A percentile compares a stretch with the other conserved stretches of the same genome.
These are phyloP conservation scores for Cornus kousa DNA, from an alignment of 148 eudicot genomes.

Conservation along the genomic window DNA sequence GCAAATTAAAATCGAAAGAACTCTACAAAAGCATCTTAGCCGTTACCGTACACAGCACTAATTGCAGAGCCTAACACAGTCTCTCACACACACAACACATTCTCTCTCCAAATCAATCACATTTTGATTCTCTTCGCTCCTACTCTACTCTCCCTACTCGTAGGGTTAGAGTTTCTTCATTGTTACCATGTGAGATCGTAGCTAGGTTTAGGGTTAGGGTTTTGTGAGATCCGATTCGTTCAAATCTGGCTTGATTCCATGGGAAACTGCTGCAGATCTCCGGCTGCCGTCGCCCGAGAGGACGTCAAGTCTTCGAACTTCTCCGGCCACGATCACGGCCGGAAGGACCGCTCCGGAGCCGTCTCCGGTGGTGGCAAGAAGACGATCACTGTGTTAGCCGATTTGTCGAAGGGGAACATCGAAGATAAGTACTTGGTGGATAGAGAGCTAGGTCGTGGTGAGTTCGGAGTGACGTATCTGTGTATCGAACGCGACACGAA, in stretches of 20 bases:
- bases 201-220: conserved; percentile 36
- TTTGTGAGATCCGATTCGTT: conserved; percentile 2
- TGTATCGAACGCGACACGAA: conserved; percentile 56
- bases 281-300: conserved; percentile 84
- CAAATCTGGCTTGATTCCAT: conserved; percentile 36
- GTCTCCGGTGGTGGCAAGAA: conserved; percentile 24
- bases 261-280: conserved; percentile 99
- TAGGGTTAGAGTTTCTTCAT: conserved; percentile 16
- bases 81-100: conserved; percentile 9
- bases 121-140: conserved; percentile 14
- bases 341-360: conserved; percentile 31
- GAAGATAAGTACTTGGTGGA: conserved; percentile 82
- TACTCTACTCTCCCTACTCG: conserved; percentile 15
- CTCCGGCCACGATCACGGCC: conserved; percentile 37
- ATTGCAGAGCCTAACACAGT: conserved; percentile 1
- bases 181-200: conserved; percentile 4
- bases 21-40: conserved; percentile 21
- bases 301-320: conserved; percentile 66
- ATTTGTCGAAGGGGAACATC: conserved; percentile 47
- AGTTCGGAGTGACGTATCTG: conserved; percentile 83
- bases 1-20: background rate
- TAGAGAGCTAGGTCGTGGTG: conserved; percentile 78
- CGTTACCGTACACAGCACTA: conserved; percentile 31
- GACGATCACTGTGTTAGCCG: conserved; percentile 50
- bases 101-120: conserved; percentile 21